Percentiles rank a stretch among this genome's conserved stretches.
These are phyloP conservation scores for Aphanomyces cochlioides DNA, from an alignment of 352 stramenopile genomes.

Conservation along the genomic window DNA sequence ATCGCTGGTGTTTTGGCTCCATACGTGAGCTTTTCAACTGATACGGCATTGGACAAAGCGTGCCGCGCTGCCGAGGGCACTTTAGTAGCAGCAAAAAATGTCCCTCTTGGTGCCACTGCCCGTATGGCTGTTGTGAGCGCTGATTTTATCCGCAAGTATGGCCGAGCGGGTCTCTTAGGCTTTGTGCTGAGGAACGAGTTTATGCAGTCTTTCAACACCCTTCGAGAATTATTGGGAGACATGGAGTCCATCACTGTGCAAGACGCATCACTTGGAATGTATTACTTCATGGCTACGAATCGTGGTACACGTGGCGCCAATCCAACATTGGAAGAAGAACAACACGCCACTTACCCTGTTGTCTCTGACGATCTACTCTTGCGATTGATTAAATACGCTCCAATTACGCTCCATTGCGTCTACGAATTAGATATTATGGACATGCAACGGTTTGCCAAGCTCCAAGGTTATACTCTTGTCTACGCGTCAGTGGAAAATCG, in stretches of 20 bases:
- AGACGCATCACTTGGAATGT: conserved; percentile 78
- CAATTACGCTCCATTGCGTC: conserved; percentile 74
- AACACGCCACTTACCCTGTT: conserved; percentile 49
- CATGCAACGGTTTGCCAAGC: conserved; percentile 74
- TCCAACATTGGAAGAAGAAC: conserved; percentile 56
- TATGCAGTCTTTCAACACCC: conserved; percentile 83
- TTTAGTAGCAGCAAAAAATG: conserved; percentile 68
- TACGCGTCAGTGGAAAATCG: conserved; percentile 80
- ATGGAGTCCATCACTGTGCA: conserved; percentile 78
- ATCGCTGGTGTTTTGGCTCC: conserved; percentile 54
- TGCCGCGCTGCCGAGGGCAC: conserved; percentile 75
- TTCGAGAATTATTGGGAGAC: conserved; percentile 76
- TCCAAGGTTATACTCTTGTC: conserved; percentile 75
- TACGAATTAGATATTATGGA: conserved; percentile 81
- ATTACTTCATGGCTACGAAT: conserved; percentile 89
- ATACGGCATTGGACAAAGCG: conserved; percentile 83
- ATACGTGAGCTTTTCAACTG: conserved; percentile 75
- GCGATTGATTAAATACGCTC: conserved; percentile 69
- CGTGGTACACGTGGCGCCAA: conserved; percentile 69
- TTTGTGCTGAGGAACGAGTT: conserved; percentile 87
- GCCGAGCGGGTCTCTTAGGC: conserved; percentile 63
- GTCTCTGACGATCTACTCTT: conserved; percentile 69
- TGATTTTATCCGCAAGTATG: conserved; percentile 83
- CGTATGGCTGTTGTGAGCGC: conserved; percentile 84
- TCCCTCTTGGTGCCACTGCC: conserved; percentile 70